Evolutionary conservation across 106 monocot species (phyloP), one percentile per base, ranked within the genome.

Genomic region (Iris macrosiphon): DNA sequence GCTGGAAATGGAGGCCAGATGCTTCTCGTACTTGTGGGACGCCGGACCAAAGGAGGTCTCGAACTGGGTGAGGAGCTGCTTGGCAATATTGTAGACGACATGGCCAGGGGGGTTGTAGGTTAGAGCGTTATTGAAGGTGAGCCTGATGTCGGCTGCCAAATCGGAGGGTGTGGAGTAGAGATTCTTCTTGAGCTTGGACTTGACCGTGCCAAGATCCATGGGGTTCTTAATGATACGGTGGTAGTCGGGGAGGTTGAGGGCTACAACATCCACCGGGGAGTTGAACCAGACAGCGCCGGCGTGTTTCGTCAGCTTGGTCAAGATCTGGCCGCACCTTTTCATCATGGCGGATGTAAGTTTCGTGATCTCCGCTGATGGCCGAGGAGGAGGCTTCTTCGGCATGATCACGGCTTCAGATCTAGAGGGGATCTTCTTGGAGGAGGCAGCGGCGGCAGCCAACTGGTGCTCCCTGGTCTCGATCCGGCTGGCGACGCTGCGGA

Each of bases 201-300:
- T 85, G 35, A 96, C 96, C 0, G 96, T 83, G 0, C 96, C 96
- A 7, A 96, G 83, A 66, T 96, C 96, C 96, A 96, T 96, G 7
- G 96, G 85, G 27, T 59, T 50, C 55, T 84, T 75, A 39, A 96
- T 69, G 60, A 90, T 83, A 62, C 71, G 69, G 64, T 70, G 53
- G 47, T 96, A 96, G 50, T 96, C 95, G 33, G 82, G 79, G 6
- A 96, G 71, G 2, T 77, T 67, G 74, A 90, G 63, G 3, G 72
- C 62, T 12, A 50, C 82, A 2, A 73, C 82, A 30, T 96, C 95
- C 4, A 96, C 95, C 0, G 95, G 95, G 3, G 46, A 15, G 17
- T 96, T 96, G 60, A 96, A 96, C 63, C 72, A 80, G 14, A 65
- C 16, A 46, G 62, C 67, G 3, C 74, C 84, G 65, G 80, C 74